Evolutionary conservation across 2,329 filamentous ascomycete genomes (phyloP).

Genomic region (Cladorrhinum sp.): DNA sequence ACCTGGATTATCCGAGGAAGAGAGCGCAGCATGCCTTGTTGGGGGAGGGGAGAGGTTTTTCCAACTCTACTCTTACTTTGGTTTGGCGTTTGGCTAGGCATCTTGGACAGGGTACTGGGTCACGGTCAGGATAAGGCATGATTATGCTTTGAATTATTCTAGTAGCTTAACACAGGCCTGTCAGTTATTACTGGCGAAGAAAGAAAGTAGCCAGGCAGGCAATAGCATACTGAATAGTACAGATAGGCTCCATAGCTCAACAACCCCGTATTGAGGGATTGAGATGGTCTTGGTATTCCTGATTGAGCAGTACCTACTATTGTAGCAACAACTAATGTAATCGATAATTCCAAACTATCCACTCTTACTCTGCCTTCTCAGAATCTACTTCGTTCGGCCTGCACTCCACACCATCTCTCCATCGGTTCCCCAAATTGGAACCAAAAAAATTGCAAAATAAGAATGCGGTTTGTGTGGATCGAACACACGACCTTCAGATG

Average conservation of each 20-base stretch:
- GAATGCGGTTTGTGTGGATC: too few relatives aligned
- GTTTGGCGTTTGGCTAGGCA: constrained; percentile 13
- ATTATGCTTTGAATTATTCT: neutral
- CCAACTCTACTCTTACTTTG: constrained; percentile 7
- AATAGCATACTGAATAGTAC: neutral
- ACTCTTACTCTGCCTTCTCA: too few relatives aligned
- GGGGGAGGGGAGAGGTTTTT: neutral
- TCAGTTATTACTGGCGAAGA: neutral
- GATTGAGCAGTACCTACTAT: too few relatives aligned
- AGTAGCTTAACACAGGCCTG: neutral
- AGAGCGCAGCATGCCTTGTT: neutral
- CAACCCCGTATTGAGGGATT: neutral
- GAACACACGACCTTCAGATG: too few relatives aligned
- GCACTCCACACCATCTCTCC: too few relatives aligned
- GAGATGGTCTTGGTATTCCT: neutral
- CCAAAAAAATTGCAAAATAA: too few relatives aligned
- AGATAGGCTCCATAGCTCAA: neutral
- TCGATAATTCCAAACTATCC: too few relatives aligned
- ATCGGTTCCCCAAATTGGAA: too few relatives aligned
- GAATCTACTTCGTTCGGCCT: too few relatives aligned
- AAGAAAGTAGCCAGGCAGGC: neutral
- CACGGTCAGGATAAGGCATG: neutral
- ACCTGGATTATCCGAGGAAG: neutral
- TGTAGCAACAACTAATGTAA: too few relatives aligned
- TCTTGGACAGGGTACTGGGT: constrained; percentile 7